phyloP scores from a whole-genome alignment of 768 basidiomycete genomes.

The Leccinellum albellum region DNA sequence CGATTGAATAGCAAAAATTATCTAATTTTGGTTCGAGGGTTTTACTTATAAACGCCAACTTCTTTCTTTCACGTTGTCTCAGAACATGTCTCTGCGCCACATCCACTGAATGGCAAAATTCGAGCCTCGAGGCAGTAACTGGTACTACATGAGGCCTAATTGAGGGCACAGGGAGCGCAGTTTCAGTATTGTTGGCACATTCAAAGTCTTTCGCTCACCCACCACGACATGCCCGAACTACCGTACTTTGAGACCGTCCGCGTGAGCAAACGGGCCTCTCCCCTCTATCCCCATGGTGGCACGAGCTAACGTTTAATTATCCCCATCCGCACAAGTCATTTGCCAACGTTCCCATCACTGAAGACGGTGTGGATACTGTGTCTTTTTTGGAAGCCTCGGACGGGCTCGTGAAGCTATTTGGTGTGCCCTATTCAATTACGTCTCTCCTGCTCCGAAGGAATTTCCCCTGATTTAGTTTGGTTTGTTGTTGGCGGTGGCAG shows the following conservation, averaged over 20 bases:
- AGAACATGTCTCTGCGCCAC: conserved; percentile 23
- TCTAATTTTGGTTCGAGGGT: conserved; percentile 13
- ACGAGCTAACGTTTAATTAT: neutral
- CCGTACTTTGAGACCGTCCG: conserved; percentile 70
- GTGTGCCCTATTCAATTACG: conserved; percentile 38
- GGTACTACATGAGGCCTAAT: conserved; percentile 15
- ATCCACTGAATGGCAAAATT: conserved; percentile 10
- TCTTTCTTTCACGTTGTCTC: conserved; percentile 15
- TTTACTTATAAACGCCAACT: neutral
- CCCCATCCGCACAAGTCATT: conserved; percentile 60
- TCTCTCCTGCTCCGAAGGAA: conserved; percentile 5
- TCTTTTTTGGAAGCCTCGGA: conserved; percentile 86
- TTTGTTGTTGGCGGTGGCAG: conserved; percentile 31
- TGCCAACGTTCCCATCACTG: conserved; percentile 74
- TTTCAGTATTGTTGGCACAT: conserved; percentile 7
- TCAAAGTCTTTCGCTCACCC: conserved; percentile 4
- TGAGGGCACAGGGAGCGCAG: conserved; percentile 5
- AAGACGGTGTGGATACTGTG: conserved; percentile 72
- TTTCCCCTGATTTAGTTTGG: conserved; percentile 9
- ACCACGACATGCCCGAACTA: conserved; percentile 27
- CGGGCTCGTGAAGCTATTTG: conserved; percentile 73
- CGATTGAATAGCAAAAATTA: conserved; percentile 17
- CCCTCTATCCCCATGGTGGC: neutral
- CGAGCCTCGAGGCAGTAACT: conserved; percentile 28
- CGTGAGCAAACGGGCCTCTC: conserved; percentile 34